Percentiles rank a stretch among this genome's conserved stretches.
Conservation (phyloP, 148 eudicot species). For the Rhododendron kiyosumense region DNA sequence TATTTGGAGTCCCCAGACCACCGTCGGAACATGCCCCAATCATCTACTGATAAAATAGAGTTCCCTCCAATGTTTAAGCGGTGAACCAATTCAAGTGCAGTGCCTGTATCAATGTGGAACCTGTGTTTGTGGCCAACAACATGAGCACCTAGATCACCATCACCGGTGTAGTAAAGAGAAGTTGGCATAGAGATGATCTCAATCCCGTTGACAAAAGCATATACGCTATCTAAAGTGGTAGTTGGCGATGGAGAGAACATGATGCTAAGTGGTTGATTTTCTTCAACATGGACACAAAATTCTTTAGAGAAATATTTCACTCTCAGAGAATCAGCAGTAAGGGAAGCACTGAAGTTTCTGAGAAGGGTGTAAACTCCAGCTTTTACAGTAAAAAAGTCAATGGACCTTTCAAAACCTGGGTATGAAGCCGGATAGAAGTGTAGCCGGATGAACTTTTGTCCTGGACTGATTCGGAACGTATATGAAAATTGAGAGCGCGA, state of each 20-base stretch:
- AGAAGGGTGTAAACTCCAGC: slow-evolving; percentile 17
- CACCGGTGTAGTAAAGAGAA: slow-evolving; percentile 22
- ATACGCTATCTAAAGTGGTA: neutral
- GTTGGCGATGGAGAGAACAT: slow-evolving; percentile 21
- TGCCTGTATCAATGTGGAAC: neutral
- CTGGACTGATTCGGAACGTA: neutral
- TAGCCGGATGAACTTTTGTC: slow-evolving; percentile 16
- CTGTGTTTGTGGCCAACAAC: slow-evolving; percentile 19
- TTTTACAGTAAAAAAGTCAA: slow-evolving; percentile 18
- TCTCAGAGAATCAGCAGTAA: slow-evolving; percentile 5
- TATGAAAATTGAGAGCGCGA: slow-evolving; percentile 3
- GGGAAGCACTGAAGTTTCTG: slow-evolving; percentile 23
- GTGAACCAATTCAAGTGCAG: slow-evolving; percentile 29
- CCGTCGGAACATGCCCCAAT: slow-evolving; percentile 19
- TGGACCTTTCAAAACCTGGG: slow-evolving; percentile 11
- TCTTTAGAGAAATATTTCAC: slow-evolving; percentile 7
- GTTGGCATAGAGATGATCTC: slow-evolving; percentile 28
- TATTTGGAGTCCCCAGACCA: slow-evolving; percentile 22
- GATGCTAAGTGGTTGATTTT: neutral
- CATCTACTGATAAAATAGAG: neutral
- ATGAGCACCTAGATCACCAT: neutral
- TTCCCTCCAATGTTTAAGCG: slow-evolving; percentile 31
- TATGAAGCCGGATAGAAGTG: slow-evolving; percentile 12
- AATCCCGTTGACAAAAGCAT: slow-evolving; percentile 33
- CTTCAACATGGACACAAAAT: slow-evolving; percentile 3